Conservation (phyloP, 495 filamentous ascomycete species). For the Aspergillus egyptiacus region DNA sequence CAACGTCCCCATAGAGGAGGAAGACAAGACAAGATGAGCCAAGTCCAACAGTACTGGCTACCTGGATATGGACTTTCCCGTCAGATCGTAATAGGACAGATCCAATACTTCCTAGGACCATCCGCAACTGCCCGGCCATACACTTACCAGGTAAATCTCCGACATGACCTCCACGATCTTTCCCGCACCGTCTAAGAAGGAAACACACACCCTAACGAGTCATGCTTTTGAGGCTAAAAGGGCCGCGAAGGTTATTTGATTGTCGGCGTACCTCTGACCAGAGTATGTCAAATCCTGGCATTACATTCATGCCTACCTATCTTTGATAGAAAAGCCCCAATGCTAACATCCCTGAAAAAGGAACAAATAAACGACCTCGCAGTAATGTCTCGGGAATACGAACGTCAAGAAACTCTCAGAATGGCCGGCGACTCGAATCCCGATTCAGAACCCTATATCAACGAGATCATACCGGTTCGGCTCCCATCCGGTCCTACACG, state of each 20-base stretch:
- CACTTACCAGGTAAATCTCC: slow-evolving; percentile 41
- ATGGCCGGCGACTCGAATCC: slow-evolving; percentile 35
- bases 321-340: not conserved
- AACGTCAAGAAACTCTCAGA: slow-evolving; percentile 44
- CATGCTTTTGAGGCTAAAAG: slow-evolving; percentile 21
- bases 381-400: slow-evolving; percentile 47
- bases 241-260: slow-evolving; percentile 52
- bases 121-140: slow-evolving; percentile 46
- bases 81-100: slow-evolving; percentile 48
- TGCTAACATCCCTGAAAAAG: slow-evolving; percentile 20
- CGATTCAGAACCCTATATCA: slow-evolving; percentile 44
- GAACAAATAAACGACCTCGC: slow-evolving; percentile 51
- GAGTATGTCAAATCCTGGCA: slow-evolving; percentile 31
- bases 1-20: not conserved
- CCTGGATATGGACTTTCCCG: slow-evolving; percentile 49
- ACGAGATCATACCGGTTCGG: slow-evolving; percentile 43
- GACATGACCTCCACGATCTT: slow-evolving; percentile 1
- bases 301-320: not conserved
- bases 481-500: slow-evolving; percentile 20
- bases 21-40: slow-evolving; percentile 24
- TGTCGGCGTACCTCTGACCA: slow-evolving; percentile 44
- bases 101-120: slow-evolving; percentile 49
- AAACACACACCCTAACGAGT: slow-evolving; percentile 16
- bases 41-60: slow-evolving; percentile 45
- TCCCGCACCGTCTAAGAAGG: not conserved